These are phyloP conservation scores for Actinidia polygama DNA, from an alignment of 179 eudicot genomes.

Conservation along the genomic window DNA sequence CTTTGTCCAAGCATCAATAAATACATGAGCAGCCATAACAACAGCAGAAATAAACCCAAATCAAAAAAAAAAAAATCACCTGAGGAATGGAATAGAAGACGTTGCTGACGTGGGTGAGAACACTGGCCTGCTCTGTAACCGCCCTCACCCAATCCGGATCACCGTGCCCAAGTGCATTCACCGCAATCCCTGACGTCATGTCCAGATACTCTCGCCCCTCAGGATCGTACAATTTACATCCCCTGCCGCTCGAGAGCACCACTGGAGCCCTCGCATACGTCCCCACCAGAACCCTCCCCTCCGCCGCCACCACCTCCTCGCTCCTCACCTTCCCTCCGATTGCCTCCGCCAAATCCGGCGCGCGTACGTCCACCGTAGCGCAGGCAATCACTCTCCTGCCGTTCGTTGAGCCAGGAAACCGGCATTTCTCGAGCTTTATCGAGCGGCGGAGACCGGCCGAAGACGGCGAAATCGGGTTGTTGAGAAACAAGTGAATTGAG, in stretches of 20 bases:
- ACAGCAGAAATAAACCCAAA: not conserved
- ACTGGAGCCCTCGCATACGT: conserved; percentile 75
- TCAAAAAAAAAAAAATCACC: conserved; percentile 28
- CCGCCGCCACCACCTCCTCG: conserved; percentile 58
- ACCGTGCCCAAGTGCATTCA: conserved; percentile 84
- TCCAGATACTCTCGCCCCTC: conserved; percentile 89
- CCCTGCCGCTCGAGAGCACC: conserved; percentile 74
- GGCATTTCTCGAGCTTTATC: not conserved
- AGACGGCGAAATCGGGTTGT: conserved; percentile 21
- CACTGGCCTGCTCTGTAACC: conserved; percentile 49
- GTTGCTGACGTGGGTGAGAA: conserved; percentile 70
- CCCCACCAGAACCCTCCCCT: conserved; percentile 61
- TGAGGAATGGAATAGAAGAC: conserved; percentile 56
- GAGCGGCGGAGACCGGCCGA: conserved; percentile 12
- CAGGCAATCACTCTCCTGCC: conserved; percentile 12
- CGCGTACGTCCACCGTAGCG: conserved; percentile 24
- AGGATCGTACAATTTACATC: conserved; percentile 76
- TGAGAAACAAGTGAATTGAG: conserved; percentile 24
- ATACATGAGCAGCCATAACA: no score
- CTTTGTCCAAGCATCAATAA: no score
- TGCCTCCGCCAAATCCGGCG: conserved; percentile 14
- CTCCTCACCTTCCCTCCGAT: conserved; percentile 30
- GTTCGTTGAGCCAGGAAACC: not conserved
- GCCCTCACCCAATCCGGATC: conserved; percentile 77
- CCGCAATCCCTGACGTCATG: conserved; percentile 86